Conservation (phyloP, 2,329 filamentous ascomycete genomes). For the Aspergillus pseudoglaucus region DNA sequence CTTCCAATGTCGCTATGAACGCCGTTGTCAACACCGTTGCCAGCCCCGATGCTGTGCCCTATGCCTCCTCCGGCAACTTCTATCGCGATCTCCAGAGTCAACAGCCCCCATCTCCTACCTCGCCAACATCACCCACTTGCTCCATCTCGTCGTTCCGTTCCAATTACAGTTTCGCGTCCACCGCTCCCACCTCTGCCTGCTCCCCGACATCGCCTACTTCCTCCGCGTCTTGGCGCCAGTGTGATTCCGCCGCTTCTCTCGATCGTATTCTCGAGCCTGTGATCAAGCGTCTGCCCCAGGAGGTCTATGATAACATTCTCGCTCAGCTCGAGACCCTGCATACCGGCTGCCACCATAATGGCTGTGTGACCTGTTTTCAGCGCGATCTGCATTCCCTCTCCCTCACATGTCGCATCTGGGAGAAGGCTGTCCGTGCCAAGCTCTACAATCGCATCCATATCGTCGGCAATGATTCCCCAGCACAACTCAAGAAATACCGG, state of each 20-base stretch:
- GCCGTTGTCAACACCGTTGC: conserved; percentile 33
- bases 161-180: conserved; percentile 29
- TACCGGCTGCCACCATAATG: conserved; percentile 28
- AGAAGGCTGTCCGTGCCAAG: conserved; percentile 44
- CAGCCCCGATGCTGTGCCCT: conserved; percentile 27
- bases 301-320: conserved; percentile 52
- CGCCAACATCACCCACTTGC: conserved; percentile 22
- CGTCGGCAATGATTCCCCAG: conserved; percentile 41
- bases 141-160: conserved; percentile 33
- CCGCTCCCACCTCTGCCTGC: conserved; percentile 30
- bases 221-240: conserved; percentile 23
- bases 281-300: conserved; percentile 44
- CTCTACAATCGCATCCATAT: conserved; percentile 48
- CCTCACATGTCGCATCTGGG: conserved; percentile 52
- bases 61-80: conserved; percentile 9
- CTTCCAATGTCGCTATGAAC: conserved; percentile 28
- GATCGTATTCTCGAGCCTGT: conserved; percentile 26
- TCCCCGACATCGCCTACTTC: conserved; percentile 31
- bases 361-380: conserved; percentile 50
- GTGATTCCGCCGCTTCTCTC: conserved; percentile 34
- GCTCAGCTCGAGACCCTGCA: conserved; percentile 45
- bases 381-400: conserved; percentile 49
- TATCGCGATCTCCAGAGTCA: not conserved
- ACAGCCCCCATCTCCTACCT: conserved; percentile 7
- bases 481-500: conserved; percentile 43